A percentile compares a stretch with the other conserved stretches of the same genome.
phyloP scores from a whole-genome alignment of 73 alveolate species.

The Paramecium octaurelia region DNA sequence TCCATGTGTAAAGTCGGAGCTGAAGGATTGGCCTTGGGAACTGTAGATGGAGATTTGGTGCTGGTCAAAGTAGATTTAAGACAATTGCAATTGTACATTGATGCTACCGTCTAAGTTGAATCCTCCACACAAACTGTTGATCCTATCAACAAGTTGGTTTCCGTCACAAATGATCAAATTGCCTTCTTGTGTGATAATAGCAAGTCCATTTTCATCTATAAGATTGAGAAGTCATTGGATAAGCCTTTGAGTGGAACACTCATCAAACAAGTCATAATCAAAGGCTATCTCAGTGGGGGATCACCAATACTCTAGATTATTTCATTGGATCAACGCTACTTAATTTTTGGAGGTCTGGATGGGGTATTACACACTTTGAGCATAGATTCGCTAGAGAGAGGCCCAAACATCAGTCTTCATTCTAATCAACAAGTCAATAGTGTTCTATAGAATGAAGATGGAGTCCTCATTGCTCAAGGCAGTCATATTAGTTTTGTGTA shows the following conservation, averaged over 20 bases:
- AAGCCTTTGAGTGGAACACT: not conserved
- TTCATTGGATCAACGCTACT: not conserved
- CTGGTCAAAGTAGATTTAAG: constrained; percentile 16
- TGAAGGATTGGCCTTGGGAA: constrained; percentile 4
- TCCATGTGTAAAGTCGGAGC: constrained; percentile 7
- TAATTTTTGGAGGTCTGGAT: constrained; percentile 45
- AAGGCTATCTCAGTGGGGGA: not conserved
- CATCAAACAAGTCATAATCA: not conserved
- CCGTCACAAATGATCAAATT: not conserved
- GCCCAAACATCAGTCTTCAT: not conserved
- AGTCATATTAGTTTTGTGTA: not conserved
- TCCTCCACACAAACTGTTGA: not conserved
- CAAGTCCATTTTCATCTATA: not conserved
- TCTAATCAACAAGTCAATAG: not conserved
- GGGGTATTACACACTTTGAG: constrained; percentile 27
- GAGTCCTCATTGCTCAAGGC: not conserved
- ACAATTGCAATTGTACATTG: not conserved
- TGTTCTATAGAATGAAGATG: not conserved
- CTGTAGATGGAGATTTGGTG: not conserved
- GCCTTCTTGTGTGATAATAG: not conserved
- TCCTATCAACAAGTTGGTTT: not conserved
- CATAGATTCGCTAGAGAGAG: not conserved
- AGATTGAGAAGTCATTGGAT: constrained; percentile 29
- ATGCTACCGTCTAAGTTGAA: not conserved
- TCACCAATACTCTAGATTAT: not conserved